phyloP scores from a whole-genome alignment of 2,329 filamentous ascomycete genomes.

The Periglandula ipomoeae region DNA sequence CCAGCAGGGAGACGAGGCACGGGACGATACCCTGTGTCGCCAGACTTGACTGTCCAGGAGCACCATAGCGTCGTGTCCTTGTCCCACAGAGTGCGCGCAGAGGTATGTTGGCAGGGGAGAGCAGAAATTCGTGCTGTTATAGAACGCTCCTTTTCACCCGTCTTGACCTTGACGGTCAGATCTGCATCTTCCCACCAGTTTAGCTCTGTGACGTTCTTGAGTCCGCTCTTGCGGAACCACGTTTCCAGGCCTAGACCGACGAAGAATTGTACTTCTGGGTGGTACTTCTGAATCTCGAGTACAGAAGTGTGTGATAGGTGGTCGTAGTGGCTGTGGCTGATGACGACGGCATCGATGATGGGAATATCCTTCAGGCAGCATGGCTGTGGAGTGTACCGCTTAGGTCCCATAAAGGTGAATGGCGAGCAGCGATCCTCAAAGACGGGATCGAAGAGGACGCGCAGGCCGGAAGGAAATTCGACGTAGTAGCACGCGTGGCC shows the following conservation, averaged over 20 bases:
- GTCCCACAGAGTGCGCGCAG: constrained; percentile 60
- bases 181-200: constrained; percentile 92
- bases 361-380: constrained; percentile 74
- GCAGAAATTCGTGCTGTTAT: constrained; percentile 69
- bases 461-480: constrained; percentile 77
- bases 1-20: constrained; percentile 56
- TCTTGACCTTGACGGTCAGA: constrained; percentile 43
- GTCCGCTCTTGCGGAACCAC: constrained; percentile 68
- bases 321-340: constrained; percentile 89
- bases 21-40: constrained; percentile 82
- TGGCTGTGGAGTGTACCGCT: constrained; percentile 68
- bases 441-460: constrained; percentile 77
- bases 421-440: constrained; percentile 84
- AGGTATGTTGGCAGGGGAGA: constrained; percentile 77
- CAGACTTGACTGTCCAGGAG: constrained; percentile 71
- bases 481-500: constrained; percentile 92
- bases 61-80: constrained; percentile 74
- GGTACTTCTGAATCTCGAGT: constrained; percentile 56
- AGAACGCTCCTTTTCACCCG: constrained; percentile 20
- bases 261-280: constrained; percentile 80
- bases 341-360: constrained; percentile 65
- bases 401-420: constrained; percentile 59
- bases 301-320: constrained; percentile 75
- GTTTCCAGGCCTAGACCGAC: constrained; percentile 72
- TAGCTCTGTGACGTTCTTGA: constrained; percentile 73